A percentile compares a stretch with the other conserved stretches of the same genome.
Evolutionary conservation across 345 rosid genomes (phyloP).

Genomic region (Salix brachista): DNA sequence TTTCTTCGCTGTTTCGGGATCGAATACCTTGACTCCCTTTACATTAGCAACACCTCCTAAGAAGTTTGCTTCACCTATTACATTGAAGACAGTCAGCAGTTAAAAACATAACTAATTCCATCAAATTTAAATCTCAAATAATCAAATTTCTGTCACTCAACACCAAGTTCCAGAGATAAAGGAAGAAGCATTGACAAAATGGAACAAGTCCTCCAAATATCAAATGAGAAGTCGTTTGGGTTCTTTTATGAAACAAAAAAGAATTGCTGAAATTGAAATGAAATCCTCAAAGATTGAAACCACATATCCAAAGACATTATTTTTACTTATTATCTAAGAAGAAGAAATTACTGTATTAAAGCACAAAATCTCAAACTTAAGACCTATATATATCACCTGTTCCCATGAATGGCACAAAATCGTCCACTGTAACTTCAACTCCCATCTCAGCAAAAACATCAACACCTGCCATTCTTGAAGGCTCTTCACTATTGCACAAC

Average conservation of each 20-base stretch:
- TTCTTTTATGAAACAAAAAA: background rate
- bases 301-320: background rate
- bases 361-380: background rate
- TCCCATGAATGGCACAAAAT: constrained; percentile 87
- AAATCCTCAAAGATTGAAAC: background rate
- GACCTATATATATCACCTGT: constrained; percentile 45
- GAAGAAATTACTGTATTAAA: background rate
- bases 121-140: background rate
- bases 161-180: background rate
- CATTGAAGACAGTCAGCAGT: constrained; percentile 2
- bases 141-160: background rate
- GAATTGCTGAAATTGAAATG: background rate
- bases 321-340: background rate
- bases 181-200: background rate
- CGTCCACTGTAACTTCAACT: constrained; percentile 68
- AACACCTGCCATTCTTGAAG: constrained; percentile 85
- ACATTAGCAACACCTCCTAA: constrained; percentile 89
- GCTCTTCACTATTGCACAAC: constrained; percentile 75
- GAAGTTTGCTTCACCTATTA: constrained; percentile 81
- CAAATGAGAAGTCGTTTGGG: background rate
- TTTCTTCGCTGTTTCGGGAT: constrained; percentile 61
- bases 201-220: background rate
- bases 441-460: constrained; percentile 90
- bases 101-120: background rate
- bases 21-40: constrained; percentile 68